These are phyloP conservation scores for Arabis alpina DNA, from an alignment of 345 rosid genomes.

Conservation along the genomic window DNA sequence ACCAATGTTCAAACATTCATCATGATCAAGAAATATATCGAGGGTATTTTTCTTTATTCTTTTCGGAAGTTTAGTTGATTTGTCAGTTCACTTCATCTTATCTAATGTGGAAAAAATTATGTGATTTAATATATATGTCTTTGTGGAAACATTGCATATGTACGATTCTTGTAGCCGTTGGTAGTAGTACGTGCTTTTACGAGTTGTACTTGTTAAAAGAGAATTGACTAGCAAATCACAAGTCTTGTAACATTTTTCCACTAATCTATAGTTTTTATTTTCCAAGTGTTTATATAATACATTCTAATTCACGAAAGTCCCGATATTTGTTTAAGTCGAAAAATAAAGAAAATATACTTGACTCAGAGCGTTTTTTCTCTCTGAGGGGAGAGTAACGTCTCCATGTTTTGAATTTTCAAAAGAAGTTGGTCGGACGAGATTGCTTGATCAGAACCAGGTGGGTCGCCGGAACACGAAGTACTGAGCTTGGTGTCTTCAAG, in stretches of 20 bases:
- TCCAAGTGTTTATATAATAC: background rate
- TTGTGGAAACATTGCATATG: background rate
- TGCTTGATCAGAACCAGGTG: too few relatives aligned
- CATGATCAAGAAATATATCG: background rate
- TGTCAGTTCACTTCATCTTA: conserved; percentile 13
- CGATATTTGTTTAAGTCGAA: too few relatives aligned
- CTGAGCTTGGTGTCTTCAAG: too few relatives aligned
- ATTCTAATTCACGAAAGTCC: too few relatives aligned
- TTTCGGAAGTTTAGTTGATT: conserved; percentile 15
- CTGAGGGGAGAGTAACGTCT: too few relatives aligned
- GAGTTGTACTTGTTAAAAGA: background rate
- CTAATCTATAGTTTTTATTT: background rate
- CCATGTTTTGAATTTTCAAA: too few relatives aligned
- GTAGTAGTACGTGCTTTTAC: background rate
- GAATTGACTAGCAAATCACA: conserved; percentile 1
- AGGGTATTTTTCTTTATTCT: background rate
- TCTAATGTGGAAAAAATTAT: conserved; percentile 10
- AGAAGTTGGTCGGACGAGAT: too few relatives aligned
- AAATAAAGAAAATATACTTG: too few relatives aligned
- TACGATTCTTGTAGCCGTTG: background rate
- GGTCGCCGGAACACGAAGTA: too few relatives aligned
- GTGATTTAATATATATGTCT: conserved; percentile 1
- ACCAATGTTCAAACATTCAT: conserved; percentile 12
- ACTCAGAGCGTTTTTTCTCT: too few relatives aligned
- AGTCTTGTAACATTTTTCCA: background rate